Conservation (phyloP, 2,329 filamentous ascomycete genomes). For the Mycosphaerella sp. region DNA sequence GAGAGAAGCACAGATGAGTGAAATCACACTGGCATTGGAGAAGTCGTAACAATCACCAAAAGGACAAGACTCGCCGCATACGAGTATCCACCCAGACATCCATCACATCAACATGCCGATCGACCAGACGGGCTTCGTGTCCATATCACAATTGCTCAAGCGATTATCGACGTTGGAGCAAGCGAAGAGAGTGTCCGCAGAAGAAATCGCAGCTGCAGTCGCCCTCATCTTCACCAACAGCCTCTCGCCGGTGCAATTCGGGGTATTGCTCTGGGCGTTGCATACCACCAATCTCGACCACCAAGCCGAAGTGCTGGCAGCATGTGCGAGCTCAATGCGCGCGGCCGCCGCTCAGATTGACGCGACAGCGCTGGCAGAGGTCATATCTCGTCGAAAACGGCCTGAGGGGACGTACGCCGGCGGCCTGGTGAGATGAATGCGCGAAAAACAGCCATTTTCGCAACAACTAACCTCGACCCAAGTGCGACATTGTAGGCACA, state of each 20-base stretch:
- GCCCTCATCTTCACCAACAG: slow-evolving; percentile 86
- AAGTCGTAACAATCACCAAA: background rate
- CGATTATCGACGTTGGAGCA: slow-evolving; percentile 53
- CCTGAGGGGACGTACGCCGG: slow-evolving; percentile 71
- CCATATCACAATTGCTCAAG: slow-evolving; percentile 66
- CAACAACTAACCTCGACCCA: background rate
- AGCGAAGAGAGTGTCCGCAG: slow-evolving; percentile 53
- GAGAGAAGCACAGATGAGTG: too few relatives aligned
- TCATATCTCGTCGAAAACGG: slow-evolving; percentile 55
- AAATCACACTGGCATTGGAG: too few relatives aligned
- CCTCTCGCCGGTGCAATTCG: slow-evolving; percentile 80
- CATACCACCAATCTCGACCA: slow-evolving; percentile 87
- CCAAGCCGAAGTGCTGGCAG: slow-evolving; percentile 76
- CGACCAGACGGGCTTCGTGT: slow-evolving; percentile 30
- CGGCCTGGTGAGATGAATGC: slow-evolving; percentile 61
- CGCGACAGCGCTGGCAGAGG: slow-evolving; percentile 52
- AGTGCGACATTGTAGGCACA: slow-evolving; percentile 93
- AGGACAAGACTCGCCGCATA: background rate
- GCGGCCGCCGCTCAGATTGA: slow-evolving; percentile 70
- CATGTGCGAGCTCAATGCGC: slow-evolving; percentile 79
- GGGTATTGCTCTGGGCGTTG: slow-evolving; percentile 79
- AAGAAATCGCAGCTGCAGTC: slow-evolving; percentile 84
- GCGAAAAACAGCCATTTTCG: background rate
- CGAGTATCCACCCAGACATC: background rate
- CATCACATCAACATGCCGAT: slow-evolving; percentile 12